Evolutionary conservation across 352 stramenopile species (phyloP).

Genomic region (Globisporangium apiculatum): DNA sequence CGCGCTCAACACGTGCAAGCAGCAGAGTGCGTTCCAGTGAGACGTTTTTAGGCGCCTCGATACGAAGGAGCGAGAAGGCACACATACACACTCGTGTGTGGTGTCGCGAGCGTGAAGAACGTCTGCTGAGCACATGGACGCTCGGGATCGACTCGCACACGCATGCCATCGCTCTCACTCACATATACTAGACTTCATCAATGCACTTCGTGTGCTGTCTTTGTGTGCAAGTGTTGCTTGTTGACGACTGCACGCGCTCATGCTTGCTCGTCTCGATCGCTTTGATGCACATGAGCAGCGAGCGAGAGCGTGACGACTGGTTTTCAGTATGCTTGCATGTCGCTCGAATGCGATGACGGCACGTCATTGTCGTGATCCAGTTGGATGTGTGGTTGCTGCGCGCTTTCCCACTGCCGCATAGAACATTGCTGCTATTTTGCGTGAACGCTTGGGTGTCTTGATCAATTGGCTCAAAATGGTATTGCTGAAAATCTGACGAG

Average conservation of each 20-base stretch:
- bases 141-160: too few relatives aligned
- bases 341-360: not conserved
- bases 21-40: constrained; percentile 58
- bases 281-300: too few relatives aligned
- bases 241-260: constrained; percentile 1
- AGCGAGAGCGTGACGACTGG: not conserved
- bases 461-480: too few relatives aligned
- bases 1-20: constrained; percentile 77
- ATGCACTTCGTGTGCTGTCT: not conserved
- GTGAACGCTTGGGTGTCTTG: too few relatives aligned
- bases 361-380: not conserved
- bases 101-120: too few relatives aligned
- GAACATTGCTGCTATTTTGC: too few relatives aligned
- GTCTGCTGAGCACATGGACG: too few relatives aligned
- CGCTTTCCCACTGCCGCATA: not conserved
- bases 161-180: too few relatives aligned
- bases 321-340: not conserved
- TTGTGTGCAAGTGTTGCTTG: not conserved
- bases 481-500: too few relatives aligned
- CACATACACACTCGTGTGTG: not conserved
- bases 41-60: too few relatives aligned
- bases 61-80: too few relatives aligned
- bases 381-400: not conserved
- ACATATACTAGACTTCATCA: too few relatives aligned
- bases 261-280: not conserved